phyloP scores from a whole-genome alignment of 306 rosid genomes.

The Sphenostylis stenocarpa region DNA sequence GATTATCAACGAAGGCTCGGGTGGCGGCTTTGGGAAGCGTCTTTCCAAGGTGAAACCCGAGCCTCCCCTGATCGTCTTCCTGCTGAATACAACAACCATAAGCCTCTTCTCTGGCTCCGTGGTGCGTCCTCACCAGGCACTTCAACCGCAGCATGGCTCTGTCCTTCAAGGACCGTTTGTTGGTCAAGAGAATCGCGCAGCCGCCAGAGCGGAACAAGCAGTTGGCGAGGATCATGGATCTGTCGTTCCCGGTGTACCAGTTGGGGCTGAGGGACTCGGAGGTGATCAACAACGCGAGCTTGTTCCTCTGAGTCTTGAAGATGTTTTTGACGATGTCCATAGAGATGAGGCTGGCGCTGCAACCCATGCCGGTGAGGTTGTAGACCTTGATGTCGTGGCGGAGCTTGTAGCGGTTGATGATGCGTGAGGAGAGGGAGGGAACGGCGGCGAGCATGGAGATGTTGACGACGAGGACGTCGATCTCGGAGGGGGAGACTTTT shows the following conservation, averaged over 20 bases:
- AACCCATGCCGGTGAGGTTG: conserved; percentile 91
- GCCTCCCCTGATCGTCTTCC: conserved; percentile 66
- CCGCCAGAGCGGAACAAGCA: conserved; percentile 84
- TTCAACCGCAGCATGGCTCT: conserved; percentile 52
- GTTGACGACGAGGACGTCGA: conserved; percentile 79
- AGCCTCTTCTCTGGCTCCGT: conserved; percentile 77
- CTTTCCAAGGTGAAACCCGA: conserved; percentile 67
- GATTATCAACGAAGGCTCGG: conserved; percentile 80
- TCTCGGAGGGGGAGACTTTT: conserved; percentile 52
- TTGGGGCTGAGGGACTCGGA: conserved; percentile 88
- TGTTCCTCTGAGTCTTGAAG: conserved; percentile 51
- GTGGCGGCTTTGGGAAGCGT: conserved; percentile 80
- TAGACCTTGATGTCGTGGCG: conserved; percentile 73
- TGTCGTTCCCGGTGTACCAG: conserved; percentile 79
- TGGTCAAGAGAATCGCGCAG: conserved; percentile 61
- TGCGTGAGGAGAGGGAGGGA: conserved; percentile 68
- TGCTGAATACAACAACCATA: conserved; percentile 61
- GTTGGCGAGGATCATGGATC: conserved; percentile 79
- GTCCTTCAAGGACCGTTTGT: conserved; percentile 50
- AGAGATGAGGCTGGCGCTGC: conserved; percentile 85
- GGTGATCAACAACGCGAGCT: conserved; percentile 65
- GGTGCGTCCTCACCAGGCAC: conserved; percentile 73
- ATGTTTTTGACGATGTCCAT: conserved; percentile 54
- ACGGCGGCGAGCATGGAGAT: conserved; percentile 66
- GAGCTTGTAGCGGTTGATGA: conserved; percentile 67